A percentile compares a stretch with the other conserved stretches of the same genome.
Evolutionary conservation across 352 stramenopile species (phyloP).

Genomic region (Phytophthora ramorum): DNA sequence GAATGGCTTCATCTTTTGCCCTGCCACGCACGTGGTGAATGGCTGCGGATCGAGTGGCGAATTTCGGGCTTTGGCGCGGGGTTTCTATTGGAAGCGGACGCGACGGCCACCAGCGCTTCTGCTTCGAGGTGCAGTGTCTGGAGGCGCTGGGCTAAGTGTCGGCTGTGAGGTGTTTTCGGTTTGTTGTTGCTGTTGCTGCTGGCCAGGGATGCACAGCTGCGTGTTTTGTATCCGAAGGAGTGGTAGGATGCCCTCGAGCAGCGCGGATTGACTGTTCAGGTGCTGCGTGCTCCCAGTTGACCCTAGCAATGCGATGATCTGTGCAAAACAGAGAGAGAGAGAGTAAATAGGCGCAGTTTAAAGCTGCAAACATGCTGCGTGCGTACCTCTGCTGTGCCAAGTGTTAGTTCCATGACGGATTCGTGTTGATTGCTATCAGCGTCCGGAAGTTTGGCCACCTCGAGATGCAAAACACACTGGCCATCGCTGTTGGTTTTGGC

Average conservation of each 20-base stretch:
- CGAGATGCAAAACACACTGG: constrained; percentile 31
- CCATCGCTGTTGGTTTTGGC: constrained; percentile 10
- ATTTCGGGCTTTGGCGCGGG: background rate
- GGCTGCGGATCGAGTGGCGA: background rate
- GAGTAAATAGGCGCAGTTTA: background rate
- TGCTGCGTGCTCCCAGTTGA: constrained; percentile 20
- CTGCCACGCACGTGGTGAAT: constrained; percentile 7
- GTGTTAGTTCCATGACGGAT: constrained; percentile 28
- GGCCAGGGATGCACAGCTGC: constrained; percentile 12
- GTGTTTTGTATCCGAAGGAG: constrained; percentile 30
- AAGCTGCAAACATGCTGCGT: background rate
- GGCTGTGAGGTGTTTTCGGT: background rate
- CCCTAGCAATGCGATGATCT: constrained; percentile 34
- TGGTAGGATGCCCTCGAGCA: constrained; percentile 30
- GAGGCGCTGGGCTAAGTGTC: background rate
- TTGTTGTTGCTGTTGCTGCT: constrained; percentile 17
- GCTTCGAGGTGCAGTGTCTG: constrained; percentile 8
- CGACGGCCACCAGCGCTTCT: background rate
- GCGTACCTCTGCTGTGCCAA: constrained; percentile 35
- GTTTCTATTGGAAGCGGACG: constrained; percentile 19
- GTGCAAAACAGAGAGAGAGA: background rate
- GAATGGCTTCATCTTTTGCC: constrained; percentile 37
- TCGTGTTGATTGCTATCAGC: constrained; percentile 17
- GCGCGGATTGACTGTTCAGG: constrained; percentile 27
- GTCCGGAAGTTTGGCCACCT: constrained; percentile 10